Conservation (phyloP, 805 yeast genomes). For the Komagataella pastoris region DNA sequence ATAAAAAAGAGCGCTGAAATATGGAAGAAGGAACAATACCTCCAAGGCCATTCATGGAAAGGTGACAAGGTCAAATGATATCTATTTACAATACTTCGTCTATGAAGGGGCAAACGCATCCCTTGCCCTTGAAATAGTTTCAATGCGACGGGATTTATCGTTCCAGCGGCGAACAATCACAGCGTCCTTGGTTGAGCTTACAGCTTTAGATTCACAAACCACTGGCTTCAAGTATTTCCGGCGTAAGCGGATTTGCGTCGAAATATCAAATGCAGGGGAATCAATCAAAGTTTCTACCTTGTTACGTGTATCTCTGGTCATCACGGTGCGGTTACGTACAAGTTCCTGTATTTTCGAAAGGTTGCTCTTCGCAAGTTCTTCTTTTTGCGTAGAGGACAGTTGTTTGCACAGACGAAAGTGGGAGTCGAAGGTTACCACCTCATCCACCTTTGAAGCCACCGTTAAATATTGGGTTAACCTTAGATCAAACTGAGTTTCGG, state of each 20-base stretch:
- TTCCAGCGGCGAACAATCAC: constrained; percentile 47
- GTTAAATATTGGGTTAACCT: constrained; percentile 18
- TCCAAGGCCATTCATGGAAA: constrained; percentile 27
- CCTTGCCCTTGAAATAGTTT: constrained; percentile 38
- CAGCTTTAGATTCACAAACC: constrained; percentile 28
- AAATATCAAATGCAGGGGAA: constrained; percentile 22
- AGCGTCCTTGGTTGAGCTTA: constrained; percentile 28
- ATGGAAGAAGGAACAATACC: constrained; percentile 35
- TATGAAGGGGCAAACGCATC: constrained; percentile 24
- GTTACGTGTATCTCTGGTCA: constrained; percentile 23
- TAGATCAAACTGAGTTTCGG: constrained; percentile 9
- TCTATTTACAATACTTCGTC: constrained; percentile 2
- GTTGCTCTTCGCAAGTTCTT: constrained; percentile 8
- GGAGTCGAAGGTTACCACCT: constrained; percentile 33
- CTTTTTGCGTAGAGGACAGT: constrained; percentile 21
- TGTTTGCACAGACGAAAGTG: constrained; percentile 24
- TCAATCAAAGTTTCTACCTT: constrained; percentile 29
- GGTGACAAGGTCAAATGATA: constrained; percentile 23
- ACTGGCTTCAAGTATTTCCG: constrained; percentile 41
- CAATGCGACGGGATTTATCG: constrained; percentile 35
- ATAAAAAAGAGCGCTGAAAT: constrained; percentile 32
- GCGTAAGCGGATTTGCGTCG: constrained; percentile 25
- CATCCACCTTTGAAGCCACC: constrained; percentile 27
- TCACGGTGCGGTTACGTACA: constrained; percentile 8
- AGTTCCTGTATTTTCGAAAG: constrained; percentile 7